Evolutionary conservation across 495 filamentous ascomycete species (phyloP).

Genomic region (Cenococcum geophilum): DNA sequence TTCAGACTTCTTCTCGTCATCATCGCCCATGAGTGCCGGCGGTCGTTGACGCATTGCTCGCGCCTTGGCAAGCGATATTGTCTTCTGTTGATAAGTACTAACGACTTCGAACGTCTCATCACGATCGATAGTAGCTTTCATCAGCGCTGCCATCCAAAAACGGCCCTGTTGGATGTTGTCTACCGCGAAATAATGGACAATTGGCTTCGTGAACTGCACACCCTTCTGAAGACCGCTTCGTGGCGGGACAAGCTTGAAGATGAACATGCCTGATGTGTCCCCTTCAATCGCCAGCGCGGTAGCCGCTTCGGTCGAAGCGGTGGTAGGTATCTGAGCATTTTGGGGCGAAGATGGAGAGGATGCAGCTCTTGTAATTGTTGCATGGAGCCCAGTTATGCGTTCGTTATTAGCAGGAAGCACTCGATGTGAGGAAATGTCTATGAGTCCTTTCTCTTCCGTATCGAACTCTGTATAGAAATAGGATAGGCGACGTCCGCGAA

Average conservation of each 20-base stretch:
- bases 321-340: slow-evolving; percentile 53
- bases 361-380: slow-evolving; percentile 81
- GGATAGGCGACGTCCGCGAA: slow-evolving; percentile 82
- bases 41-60: slow-evolving; percentile 76
- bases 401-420: slow-evolving; percentile 95
- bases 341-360: slow-evolving; percentile 67
- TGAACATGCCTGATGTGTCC: slow-evolving; percentile 59
- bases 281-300: slow-evolving; percentile 27
- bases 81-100: slow-evolving; percentile 91
- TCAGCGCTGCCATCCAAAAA: slow-evolving; percentile 96
- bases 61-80: slow-evolving; percentile 81
- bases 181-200: slow-evolving; percentile 95
- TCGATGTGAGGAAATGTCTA: slow-evolving; percentile 94
- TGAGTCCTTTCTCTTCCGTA: slow-evolving; percentile 85
- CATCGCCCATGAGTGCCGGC: slow-evolving; percentile 75
- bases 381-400: slow-evolving; percentile 79
- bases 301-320: slow-evolving; percentile 35
- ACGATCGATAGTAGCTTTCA: slow-evolving; percentile 98
- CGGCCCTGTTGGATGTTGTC: slow-evolving; percentile 82
- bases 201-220: slow-evolving; percentile 94
- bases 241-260: slow-evolving; percentile 96
- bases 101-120: slow-evolving; percentile 72
- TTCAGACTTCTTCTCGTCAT: slow-evolving; percentile 41
- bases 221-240: slow-evolving; percentile 79
- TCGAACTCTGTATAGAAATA: slow-evolving; percentile 97